Conservation (phyloP, 305 asterid genomes). For the Withania somnifera region DNA sequence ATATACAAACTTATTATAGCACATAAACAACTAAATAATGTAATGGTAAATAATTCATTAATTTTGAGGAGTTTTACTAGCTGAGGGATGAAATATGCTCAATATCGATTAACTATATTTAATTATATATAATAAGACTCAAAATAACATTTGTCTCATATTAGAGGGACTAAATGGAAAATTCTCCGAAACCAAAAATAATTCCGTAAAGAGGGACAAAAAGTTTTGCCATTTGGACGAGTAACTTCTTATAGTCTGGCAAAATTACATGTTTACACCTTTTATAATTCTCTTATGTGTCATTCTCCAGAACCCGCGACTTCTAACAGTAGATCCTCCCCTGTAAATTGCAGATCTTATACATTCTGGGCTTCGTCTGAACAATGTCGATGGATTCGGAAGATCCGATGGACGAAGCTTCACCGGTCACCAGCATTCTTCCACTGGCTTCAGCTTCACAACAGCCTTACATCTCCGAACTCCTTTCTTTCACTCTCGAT, state of each 20-base stretch:
- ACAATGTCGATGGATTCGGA: conserved; percentile 40
- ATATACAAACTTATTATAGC: not conserved
- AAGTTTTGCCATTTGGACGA: not conserved
- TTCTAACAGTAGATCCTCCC: not conserved
- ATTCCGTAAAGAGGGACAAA: not conserved
- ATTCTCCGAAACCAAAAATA: not conserved
- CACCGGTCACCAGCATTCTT: conserved; percentile 36
- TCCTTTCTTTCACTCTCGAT: conserved; percentile 84
- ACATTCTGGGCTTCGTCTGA: not conserved
- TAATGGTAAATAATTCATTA: not conserved
- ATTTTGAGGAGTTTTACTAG: not conserved
- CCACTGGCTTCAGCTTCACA: conserved; percentile 75
- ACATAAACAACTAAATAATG: not conserved
- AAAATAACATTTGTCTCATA: not conserved
- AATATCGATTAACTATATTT: not conserved
- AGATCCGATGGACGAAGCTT: conserved; percentile 27
- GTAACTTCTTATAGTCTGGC: not conserved
- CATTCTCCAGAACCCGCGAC: not conserved
- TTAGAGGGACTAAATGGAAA: not conserved
- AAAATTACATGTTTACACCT: not conserved
- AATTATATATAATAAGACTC: not conserved
- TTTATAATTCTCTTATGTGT: not conserved
- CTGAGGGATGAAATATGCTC: not conserved
- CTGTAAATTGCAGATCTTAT: not conserved
- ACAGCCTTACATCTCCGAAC: conserved; percentile 79